Evolutionary conservation across 345 rosid genomes (phyloP).

Genomic region (Gynandropsis gynandra): DNA sequence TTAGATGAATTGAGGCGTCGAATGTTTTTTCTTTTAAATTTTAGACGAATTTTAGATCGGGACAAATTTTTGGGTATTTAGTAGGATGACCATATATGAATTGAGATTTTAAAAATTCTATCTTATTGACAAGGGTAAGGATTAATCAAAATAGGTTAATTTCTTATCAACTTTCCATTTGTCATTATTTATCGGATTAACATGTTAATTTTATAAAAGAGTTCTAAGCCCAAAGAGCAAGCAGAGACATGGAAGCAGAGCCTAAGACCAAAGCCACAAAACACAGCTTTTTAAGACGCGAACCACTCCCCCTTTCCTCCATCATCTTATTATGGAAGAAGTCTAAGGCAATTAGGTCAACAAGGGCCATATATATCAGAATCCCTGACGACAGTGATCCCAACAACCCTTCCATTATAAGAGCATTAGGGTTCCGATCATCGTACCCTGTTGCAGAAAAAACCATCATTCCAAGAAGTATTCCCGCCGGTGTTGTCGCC

Average conservation of each 20-base stretch:
- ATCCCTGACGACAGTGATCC: constrained; percentile 85
- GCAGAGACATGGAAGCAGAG: constrained; percentile 81
- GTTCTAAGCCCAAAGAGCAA: constrained; percentile 83
- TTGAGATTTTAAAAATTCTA: too few relatives aligned
- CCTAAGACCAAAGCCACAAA: constrained; percentile 60
- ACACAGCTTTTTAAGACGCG: constrained; percentile 70
- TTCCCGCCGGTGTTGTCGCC: constrained; percentile 85
- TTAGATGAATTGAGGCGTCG: too few relatives aligned
- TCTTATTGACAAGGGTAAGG: too few relatives aligned
- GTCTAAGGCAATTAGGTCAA: constrained; percentile 79
- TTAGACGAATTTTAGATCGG: too few relatives aligned
- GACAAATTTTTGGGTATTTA: too few relatives aligned
- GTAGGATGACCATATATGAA: too few relatives aligned
- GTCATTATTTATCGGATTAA: too few relatives aligned
- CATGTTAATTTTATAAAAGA: too few relatives aligned
- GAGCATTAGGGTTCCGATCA: constrained; percentile 63
- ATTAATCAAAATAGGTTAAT: too few relatives aligned
- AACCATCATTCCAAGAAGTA: constrained; percentile 70
- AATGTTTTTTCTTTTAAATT: too few relatives aligned
- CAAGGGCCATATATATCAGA: constrained; percentile 89
- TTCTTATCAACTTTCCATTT: too few relatives aligned
- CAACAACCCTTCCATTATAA: constrained; percentile 80
- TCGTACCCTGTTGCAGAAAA: constrained; percentile 74
- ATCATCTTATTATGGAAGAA: constrained; percentile 91
- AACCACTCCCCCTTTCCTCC: constrained; percentile 24